Base-by-base conservation (phyloP, 805 yeast species). In the Zygoascus flipseniorum region DNA sequence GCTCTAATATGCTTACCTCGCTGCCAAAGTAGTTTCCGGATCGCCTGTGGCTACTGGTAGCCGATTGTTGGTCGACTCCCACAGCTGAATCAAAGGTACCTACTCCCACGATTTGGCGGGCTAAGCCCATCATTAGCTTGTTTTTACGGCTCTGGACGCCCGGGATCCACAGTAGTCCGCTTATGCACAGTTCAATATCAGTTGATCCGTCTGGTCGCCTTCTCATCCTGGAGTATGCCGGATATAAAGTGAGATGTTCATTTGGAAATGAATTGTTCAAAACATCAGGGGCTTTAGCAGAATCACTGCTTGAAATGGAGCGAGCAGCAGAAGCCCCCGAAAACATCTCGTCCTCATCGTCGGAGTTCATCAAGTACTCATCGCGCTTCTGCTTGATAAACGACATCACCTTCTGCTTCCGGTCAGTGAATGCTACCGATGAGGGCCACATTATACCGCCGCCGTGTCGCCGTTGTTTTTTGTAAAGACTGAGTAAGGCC, bases 101-200 rank as follows among this genome's bases (percentile, higher is more conserved):
- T 48, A 60, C 54, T 49, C 80, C 78, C 0, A 82, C 77, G 49
- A 86, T 71, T 65, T 86, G 89, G 55, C 80, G 79, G 2, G 89
- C 87, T 45, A 89, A 68, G 0, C 89, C 76, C 20, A 85, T 65
- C 32, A 90, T 72, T 45, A 90, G 65, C 54, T 83, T 72, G 66
- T 89, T 88, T 62, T 85, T 88, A 43, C 95, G 73, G 31, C 79
- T 77, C 74, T 81, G 77, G 8, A 77, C 72, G 0, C 95, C 95
- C 0, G 89, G 88, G 43, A 86, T 74, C 51, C 62, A 76, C 28
- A 85, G 70, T 77, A 86, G 80, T 6, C 97, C 96, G 45, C 86
- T 75, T 2, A 90, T 79, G 37, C 81, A 80, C 1, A 85, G 78
- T 42, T 77, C 77, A 57, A 72, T 80, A 50, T 72, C 73, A 8